Evolutionary conservation across 768 basidiomycete genomes (phyloP).

Genomic region (Sarcodon sp.): DNA sequence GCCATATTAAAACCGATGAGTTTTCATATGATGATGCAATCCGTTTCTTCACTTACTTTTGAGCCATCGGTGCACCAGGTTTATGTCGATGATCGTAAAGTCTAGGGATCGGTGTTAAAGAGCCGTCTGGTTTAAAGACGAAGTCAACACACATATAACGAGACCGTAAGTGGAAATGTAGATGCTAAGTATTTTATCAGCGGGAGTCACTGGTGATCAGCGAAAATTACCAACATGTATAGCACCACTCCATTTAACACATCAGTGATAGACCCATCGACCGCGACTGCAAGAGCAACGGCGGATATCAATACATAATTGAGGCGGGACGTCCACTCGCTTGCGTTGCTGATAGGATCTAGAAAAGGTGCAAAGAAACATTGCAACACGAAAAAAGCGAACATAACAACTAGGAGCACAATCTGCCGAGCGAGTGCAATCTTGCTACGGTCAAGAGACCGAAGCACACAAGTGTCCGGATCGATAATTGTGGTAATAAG

Average conservation of each 20-base stretch:
- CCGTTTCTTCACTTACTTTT: conserved; percentile 34
- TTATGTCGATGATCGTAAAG: conserved; percentile 47
- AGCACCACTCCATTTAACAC: conserved; percentile 52
- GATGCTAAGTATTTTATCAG: conserved; percentile 17
- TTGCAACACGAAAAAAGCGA: conserved; percentile 49
- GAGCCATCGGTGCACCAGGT: conserved; percentile 36
- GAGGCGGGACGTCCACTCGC: conserved; percentile 60
- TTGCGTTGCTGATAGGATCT: conserved; percentile 62
- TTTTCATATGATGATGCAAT: neutral
- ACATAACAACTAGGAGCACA: conserved; percentile 40
- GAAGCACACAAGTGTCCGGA: conserved; percentile 64
- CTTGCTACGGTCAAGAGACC: conserved; percentile 31
- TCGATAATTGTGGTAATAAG: conserved; percentile 54
- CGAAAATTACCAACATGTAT: conserved; percentile 35
- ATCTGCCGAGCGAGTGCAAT: conserved; percentile 49
- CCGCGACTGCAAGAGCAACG: conserved; percentile 48
- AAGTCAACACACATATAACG: conserved; percentile 35
- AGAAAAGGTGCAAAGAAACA: conserved; percentile 50
- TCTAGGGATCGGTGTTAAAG: conserved; percentile 23
- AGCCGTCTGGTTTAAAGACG: neutral
- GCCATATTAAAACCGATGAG: conserved; percentile 20
- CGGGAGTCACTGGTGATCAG: neutral
- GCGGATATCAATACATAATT: conserved; percentile 57
- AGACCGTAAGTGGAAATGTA: conserved; percentile 55
- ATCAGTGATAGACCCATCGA: conserved; percentile 39